phyloP scores from a whole-genome alignment of 2,329 filamentous ascomycete species.

The Helminthosporium solani region DNA sequence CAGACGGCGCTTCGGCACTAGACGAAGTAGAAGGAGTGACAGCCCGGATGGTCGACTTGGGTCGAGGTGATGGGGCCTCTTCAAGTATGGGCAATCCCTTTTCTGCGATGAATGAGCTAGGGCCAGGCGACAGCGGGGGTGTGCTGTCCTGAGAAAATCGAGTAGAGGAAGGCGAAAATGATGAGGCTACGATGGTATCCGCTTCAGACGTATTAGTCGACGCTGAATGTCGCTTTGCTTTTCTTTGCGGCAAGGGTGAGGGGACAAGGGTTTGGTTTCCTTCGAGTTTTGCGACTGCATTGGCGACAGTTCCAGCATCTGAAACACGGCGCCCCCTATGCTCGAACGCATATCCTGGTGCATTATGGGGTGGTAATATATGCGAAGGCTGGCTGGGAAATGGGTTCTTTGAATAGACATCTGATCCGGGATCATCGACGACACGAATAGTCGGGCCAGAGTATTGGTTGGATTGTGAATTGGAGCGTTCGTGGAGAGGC shows the following conservation, averaged over 20 bases:
- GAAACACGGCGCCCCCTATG: constrained; percentile 43
- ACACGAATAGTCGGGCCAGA: constrained; percentile 45
- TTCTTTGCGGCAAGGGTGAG: constrained; percentile 37
- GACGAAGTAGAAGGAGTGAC: constrained; percentile 35
- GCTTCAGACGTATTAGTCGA: constrained; percentile 43
- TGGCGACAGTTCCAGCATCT: constrained; percentile 39
- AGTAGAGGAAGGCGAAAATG: constrained; percentile 39
- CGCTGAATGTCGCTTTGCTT: constrained; percentile 38
- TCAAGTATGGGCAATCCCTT: constrained; percentile 37
- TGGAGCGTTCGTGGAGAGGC: constrained; percentile 42
- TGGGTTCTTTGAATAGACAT: constrained; percentile 43
- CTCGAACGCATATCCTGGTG: constrained; percentile 42
- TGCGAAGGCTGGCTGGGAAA: constrained; percentile 44
- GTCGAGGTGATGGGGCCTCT: constrained; percentile 23
- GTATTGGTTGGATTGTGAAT: constrained; percentile 40
- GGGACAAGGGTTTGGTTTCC: constrained; percentile 35
- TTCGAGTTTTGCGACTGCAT: constrained; percentile 42
- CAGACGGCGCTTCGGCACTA: constrained; percentile 27
- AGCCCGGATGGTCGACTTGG: constrained; percentile 39
- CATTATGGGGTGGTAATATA: constrained; percentile 41
- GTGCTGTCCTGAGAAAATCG: constrained; percentile 44
- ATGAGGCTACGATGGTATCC: constrained; percentile 40
- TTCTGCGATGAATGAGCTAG: constrained; percentile 28
- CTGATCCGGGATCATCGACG: constrained; percentile 38
- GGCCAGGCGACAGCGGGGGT: constrained; percentile 38